A percentile compares a stretch with the other conserved stretches of the same genome.
Conservation (phyloP, 1,139 yeast species). For the Arxiozyma bovina region DNA sequence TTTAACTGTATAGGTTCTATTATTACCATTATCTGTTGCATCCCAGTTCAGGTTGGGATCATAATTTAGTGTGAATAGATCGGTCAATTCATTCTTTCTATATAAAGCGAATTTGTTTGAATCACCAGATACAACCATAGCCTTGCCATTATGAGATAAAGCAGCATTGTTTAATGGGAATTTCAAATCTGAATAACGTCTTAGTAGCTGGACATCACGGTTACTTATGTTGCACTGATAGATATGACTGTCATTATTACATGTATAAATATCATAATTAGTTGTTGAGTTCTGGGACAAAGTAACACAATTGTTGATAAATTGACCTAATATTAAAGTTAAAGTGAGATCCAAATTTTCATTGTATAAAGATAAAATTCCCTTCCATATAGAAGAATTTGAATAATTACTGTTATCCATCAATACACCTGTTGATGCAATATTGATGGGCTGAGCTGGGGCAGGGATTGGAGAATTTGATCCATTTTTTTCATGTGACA, state of each 20-base stretch:
- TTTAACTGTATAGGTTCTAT: slow-evolving; percentile 8
- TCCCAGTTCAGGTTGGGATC: slow-evolving; percentile 13
- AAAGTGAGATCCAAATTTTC: slow-evolving; percentile 39
- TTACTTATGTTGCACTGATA: slow-evolving; percentile 54
- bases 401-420: slow-evolving; percentile 26
- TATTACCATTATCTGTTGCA: slow-evolving; percentile 13
- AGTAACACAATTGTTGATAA: slow-evolving; percentile 77
- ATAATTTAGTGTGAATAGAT: slow-evolving; percentile 24
- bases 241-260: slow-evolving; percentile 72
- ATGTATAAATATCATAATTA: slow-evolving; percentile 49
- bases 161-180: slow-evolving; percentile 53
- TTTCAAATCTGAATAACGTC: slow-evolving; percentile 38
- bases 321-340: slow-evolving; percentile 60
- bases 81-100: slow-evolving; percentile 34
- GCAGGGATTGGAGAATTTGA: slow-evolving; percentile 12
- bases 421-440: slow-evolving; percentile 21
- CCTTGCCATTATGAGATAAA: slow-evolving; percentile 49
- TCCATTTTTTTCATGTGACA: slow-evolving; percentile 6
- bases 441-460: slow-evolving; percentile 25
- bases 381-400: slow-evolving; percentile 39
- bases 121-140: slow-evolving; percentile 53
- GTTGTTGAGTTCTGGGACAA: slow-evolving; percentile 28
- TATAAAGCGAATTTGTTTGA: slow-evolving; percentile 43
- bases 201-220: slow-evolving; percentile 36
- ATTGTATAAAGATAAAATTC: slow-evolving; percentile 52